phyloP scores from a whole-genome alignment of 2,329 filamentous ascomycete genomes.

The Thielaviopsis euricoi region DNA sequence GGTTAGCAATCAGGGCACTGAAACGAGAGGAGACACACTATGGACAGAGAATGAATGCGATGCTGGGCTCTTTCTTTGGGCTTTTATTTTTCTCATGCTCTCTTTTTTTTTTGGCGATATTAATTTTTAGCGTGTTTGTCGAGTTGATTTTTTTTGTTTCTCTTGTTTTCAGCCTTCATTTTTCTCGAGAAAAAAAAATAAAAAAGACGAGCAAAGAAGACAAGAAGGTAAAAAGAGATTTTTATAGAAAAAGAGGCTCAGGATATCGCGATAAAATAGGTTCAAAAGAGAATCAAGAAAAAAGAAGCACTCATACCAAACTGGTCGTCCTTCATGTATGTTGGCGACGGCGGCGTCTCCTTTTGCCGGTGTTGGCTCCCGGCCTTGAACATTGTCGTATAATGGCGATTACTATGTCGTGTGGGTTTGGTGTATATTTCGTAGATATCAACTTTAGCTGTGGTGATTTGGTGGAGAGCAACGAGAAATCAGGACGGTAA shows the following conservation, averaged over 20 bases:
- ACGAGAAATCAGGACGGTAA: neutral
- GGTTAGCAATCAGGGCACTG: constrained; percentile 12
- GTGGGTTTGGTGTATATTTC: neutral
- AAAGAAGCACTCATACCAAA: constrained; percentile 32
- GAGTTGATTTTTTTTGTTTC: neutral
- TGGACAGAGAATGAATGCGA: neutral
- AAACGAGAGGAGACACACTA: neutral
- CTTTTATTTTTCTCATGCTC: neutral
- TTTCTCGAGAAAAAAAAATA: no score
- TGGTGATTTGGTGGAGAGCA: neutral
- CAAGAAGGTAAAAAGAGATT: neutral
- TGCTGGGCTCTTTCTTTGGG: neutral
- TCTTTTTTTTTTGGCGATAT: neutral
- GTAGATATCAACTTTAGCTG: neutral
- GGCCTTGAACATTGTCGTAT: constrained; percentile 8
- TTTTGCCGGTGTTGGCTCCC: constrained; percentile 25
- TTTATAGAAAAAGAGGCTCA: neutral
- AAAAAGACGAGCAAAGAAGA: neutral
- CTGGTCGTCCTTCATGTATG: constrained; percentile 51
- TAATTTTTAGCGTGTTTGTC: neutral
- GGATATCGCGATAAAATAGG: neutral
- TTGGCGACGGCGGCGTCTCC: constrained; percentile 42
- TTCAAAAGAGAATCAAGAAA: neutral
- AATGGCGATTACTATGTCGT: neutral
- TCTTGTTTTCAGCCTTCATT: neutral